Evolutionary conservation across 2,329 filamentous ascomycete species (phyloP).

Genomic region (Aspergillus unguis): DNA sequence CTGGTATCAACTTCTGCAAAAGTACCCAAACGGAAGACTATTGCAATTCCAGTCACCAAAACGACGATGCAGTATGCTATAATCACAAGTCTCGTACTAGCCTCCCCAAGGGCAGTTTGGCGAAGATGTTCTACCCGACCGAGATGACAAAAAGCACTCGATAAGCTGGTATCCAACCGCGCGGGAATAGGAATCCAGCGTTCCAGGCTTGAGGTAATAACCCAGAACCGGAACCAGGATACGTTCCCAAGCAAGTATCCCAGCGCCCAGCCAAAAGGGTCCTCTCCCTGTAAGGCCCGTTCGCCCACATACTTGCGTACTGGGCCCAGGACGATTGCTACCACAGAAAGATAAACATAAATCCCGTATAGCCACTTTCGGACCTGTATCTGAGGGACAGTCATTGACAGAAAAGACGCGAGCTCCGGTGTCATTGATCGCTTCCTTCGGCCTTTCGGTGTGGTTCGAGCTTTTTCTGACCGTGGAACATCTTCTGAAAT

Average conservation of each 20-base stretch:
- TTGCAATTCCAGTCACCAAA: slow-evolving; percentile 66
- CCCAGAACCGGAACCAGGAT: slow-evolving; percentile 65
- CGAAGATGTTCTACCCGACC: slow-evolving; percentile 67
- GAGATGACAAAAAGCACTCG: slow-evolving; percentile 44
- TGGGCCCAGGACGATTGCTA: slow-evolving; percentile 64
- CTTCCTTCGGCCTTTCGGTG: slow-evolving; percentile 64
- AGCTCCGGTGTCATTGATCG: slow-evolving; percentile 62
- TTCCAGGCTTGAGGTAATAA: slow-evolving; percentile 66
- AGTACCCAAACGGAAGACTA: slow-evolving; percentile 70
- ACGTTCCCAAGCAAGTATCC: slow-evolving; percentile 84
- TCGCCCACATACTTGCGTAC: slow-evolving; percentile 67
- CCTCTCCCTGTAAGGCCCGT: slow-evolving; percentile 65
- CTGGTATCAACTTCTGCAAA: slow-evolving; percentile 91
- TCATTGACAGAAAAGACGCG: slow-evolving; percentile 75
- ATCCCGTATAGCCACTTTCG: slow-evolving; percentile 81
- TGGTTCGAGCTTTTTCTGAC: slow-evolving; percentile 40
- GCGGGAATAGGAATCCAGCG: slow-evolving; percentile 71
- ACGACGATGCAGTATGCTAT: slow-evolving; percentile 70
- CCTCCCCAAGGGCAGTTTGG: slow-evolving; percentile 63
- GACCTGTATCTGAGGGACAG: slow-evolving; percentile 68
- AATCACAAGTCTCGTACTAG: slow-evolving; percentile 77
- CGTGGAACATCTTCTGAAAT: slow-evolving; percentile 34
- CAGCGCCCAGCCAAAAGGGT: slow-evolving; percentile 89
- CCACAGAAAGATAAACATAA: slow-evolving; percentile 69
- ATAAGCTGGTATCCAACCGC: slow-evolving; percentile 26